Percentiles rank a stretch among this genome's conserved stretches.
phyloP scores from a whole-genome alignment of 2,329 filamentous ascomycete genomes.

The Colletotrichum sp. region DNA sequence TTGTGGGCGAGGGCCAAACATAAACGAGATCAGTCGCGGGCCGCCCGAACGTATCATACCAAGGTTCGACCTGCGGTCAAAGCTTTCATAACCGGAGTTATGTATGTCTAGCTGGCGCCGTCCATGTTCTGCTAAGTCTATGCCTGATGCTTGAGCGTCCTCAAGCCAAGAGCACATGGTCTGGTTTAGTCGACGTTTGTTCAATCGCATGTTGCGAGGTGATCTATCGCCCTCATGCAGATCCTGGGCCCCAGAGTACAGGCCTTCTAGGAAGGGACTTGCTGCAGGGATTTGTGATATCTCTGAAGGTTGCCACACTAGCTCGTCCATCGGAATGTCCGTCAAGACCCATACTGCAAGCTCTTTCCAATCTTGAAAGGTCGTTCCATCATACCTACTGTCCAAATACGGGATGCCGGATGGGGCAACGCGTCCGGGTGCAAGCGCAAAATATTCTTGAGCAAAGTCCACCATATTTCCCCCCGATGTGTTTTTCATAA shows the following conservation, averaged over 20 bases:
- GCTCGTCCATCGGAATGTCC: neutral
- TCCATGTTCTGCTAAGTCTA: neutral
- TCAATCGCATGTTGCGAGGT: neutral
- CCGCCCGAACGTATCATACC: neutral
- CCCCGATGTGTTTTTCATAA: too few relatives aligned
- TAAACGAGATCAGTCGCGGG: neutral
- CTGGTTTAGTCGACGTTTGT: accelerated
- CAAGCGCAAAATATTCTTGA: accelerated
- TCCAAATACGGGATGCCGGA: too few relatives aligned
- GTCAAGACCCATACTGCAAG: neutral
- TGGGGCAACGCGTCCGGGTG: too few relatives aligned
- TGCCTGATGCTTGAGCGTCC: neutral
- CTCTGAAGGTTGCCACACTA: neutral
- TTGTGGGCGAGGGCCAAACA: neutral
- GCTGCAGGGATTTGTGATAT: too few relatives aligned
- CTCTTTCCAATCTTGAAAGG: neutral
- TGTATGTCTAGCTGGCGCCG: neutral
- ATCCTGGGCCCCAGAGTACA: too few relatives aligned
- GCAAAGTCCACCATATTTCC: neutral
- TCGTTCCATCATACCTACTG: too few relatives aligned
- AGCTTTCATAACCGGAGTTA: accelerated
- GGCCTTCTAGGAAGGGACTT: too few relatives aligned
- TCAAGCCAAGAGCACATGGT: neutral
- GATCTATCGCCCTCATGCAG: too few relatives aligned
- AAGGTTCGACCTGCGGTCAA: accelerated